Evolutionary conservation across 345 rosid species (phyloP).

Genomic region (Acer campestre): DNA sequence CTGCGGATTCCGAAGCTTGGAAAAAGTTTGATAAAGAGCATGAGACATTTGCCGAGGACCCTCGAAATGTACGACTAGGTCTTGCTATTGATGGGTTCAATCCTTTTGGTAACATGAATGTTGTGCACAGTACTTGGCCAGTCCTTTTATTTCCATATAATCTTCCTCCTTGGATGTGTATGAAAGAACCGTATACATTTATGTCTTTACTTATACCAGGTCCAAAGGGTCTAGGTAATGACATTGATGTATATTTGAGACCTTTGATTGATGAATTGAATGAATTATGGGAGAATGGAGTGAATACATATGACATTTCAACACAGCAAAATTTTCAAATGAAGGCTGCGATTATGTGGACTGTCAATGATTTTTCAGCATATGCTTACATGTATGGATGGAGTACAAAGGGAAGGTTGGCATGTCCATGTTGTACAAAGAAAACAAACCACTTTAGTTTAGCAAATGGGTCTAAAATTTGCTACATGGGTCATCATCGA

Average conservation of each 20-base stretch:
- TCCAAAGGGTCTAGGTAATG: not conserved
- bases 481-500: too few relatives aligned
- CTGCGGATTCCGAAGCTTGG: not conserved
- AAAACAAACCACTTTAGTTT: not conserved
- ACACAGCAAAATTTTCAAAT: not conserved
- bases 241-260: constrained; percentile 6
- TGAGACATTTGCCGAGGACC: not conserved
- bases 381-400: constrained; percentile 9
- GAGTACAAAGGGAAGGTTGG: constrained; percentile 7
- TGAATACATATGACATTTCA: constrained; percentile 5
- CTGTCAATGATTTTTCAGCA: constrained; percentile 5
- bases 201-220: constrained; percentile 9
- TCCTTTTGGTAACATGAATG: too few relatives aligned
- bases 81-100: not conserved
- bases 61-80: not conserved
- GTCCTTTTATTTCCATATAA: too few relatives aligned
- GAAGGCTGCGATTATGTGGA: constrained; percentile 6
- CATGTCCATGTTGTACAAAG: not conserved
- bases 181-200: not conserved
- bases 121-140: too few relatives aligned
- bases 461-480: too few relatives aligned
- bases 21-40: not conserved
- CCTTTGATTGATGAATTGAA: constrained; percentile 6
- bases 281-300: not conserved
- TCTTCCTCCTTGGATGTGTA: not conserved